These are phyloP conservation scores for Agrostemma githago DNA, from an alignment of 148 eudicot species.

Conservation along the genomic window DNA sequence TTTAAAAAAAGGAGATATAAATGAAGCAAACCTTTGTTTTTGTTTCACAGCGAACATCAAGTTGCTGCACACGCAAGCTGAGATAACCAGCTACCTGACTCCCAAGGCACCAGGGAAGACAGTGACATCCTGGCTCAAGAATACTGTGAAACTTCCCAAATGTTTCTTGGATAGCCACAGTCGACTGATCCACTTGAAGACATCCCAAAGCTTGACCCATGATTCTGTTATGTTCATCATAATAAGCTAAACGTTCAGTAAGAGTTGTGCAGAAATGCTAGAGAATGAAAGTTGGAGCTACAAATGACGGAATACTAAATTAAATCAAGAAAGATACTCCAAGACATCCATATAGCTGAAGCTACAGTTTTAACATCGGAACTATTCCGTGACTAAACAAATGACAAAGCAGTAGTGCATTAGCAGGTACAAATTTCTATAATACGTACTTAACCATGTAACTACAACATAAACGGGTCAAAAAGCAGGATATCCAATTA, in stretches of 20 bases:
- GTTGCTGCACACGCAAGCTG: constrained; percentile 60
- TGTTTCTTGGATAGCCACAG: constrained; percentile 50
- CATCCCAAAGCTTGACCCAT: constrained; percentile 70
- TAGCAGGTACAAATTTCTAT: too few species aligned
- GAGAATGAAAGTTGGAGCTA: neutral
- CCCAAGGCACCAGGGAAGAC: constrained; percentile 65
- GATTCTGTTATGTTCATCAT: constrained; percentile 26
- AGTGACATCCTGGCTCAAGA: constrained; percentile 70
- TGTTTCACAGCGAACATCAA: constrained; percentile 71
- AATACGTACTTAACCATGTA: neutral
- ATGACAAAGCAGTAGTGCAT: too few species aligned
- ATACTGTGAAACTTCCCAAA: constrained; percentile 57
- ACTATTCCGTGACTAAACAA: neutral
- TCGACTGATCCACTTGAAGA: constrained; percentile 68
- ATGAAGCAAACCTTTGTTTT: constrained; percentile 49
- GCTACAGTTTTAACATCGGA: neutral
- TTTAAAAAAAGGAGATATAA: neutral
- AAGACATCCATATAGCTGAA: neutral
- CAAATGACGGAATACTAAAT: neutral
- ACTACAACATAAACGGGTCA: neutral
- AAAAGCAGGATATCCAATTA: neutral
- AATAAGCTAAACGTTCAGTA: constrained; percentile 13
- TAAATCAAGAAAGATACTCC: neutral
- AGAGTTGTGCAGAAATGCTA: neutral
- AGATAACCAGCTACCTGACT: constrained; percentile 54